Evolutionary conservation across 495 filamentous ascomycete genomes (phyloP).

Genomic region (Penicillium angulare): DNA sequence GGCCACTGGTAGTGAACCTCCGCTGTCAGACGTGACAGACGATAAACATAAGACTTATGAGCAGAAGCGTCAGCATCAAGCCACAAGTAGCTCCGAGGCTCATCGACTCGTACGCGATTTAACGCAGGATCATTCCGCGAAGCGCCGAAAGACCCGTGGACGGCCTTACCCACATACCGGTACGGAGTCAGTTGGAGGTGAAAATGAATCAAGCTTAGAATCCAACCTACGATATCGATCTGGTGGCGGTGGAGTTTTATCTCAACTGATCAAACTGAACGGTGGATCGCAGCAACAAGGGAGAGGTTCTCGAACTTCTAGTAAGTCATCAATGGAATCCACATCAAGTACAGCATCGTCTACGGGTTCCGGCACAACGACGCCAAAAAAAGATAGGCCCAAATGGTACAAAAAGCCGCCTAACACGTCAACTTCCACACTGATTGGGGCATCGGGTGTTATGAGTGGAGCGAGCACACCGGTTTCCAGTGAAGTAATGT

Average conservation of each 20-base stretch:
- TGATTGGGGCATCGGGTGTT: constrained; percentile 15
- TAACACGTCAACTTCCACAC: constrained; percentile 28
- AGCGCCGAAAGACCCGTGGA: constrained; percentile 21
- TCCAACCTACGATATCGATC: constrained; percentile 22
- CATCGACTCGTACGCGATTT: constrained; percentile 34
- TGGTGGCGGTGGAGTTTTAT: constrained; percentile 33
- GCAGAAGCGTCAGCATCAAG: constrained; percentile 20
- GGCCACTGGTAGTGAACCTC: constrained; percentile 24
- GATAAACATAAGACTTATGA: constrained; percentile 31
- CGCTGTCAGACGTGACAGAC: constrained; percentile 30
- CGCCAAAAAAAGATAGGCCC: constrained; percentile 23
- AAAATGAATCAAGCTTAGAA: constrained; percentile 13
- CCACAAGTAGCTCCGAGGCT: constrained; percentile 22
- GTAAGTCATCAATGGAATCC: constrained; percentile 12
- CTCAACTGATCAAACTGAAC: constrained; percentile 34
- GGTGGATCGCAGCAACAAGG: constrained; percentile 9
- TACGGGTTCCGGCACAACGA: constrained; percentile 13
- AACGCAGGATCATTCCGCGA: constrained; percentile 26
- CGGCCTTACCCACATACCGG: constrained; percentile 17
- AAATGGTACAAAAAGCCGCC: constrained; percentile 38
- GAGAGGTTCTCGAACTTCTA: constrained; percentile 7
- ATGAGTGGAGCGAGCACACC: constrained; percentile 33
- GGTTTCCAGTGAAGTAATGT: constrained; percentile 26
- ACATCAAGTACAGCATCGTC: constrained; percentile 1
- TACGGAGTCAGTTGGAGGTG: constrained; percentile 9